phyloP scores from a whole-genome alignment of 192 early-diverging fungal genomes.

The Coemansia sp. region DNA sequence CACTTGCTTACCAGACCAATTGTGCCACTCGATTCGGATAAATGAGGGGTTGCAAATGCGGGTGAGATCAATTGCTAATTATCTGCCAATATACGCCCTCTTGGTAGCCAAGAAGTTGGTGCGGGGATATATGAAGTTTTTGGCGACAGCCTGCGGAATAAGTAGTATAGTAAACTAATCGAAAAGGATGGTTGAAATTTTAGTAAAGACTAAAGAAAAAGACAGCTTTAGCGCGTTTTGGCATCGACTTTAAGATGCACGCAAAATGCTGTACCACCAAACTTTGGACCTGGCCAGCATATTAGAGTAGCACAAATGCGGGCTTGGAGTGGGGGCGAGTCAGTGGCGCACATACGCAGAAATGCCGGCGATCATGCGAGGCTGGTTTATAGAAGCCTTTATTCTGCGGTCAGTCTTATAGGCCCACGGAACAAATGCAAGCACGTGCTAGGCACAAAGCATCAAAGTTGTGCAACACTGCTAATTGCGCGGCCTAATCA shows the following conservation, averaged over 20 bases:
- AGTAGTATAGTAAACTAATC: neutral
- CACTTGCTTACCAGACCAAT: neutral
- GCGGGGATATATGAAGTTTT: slow-evolving; percentile 1
- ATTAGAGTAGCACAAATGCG: neutral
- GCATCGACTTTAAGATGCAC: neutral
- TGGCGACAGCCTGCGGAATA: neutral
- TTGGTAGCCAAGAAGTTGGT: neutral
- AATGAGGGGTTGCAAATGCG: slow-evolving; percentile 12
- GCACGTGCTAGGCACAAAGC: slow-evolving; percentile 12
- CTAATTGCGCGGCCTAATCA: slow-evolving; percentile 7
- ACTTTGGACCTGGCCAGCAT: neutral
- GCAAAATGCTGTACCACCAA: slow-evolving; percentile 3
- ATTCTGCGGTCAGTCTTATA: slow-evolving; percentile 4
- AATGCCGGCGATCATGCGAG: slow-evolving; percentile 13
- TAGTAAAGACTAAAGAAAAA: neutral
- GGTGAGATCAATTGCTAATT: slow-evolving; percentile 14
- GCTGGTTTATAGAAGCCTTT: neutral
- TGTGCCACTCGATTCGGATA: slow-evolving; percentile 4
- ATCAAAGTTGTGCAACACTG: neutral
- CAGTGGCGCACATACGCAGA: slow-evolving; percentile 6
- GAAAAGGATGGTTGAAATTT: neutral
- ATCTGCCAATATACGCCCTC: neutral
- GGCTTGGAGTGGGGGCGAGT: slow-evolving; percentile 3
- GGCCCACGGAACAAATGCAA: neutral
- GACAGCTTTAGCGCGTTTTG: neutral